phyloP scores from a whole-genome alignment of 805 yeast species.

The Sungouiozyma ichnusensis region DNA sequence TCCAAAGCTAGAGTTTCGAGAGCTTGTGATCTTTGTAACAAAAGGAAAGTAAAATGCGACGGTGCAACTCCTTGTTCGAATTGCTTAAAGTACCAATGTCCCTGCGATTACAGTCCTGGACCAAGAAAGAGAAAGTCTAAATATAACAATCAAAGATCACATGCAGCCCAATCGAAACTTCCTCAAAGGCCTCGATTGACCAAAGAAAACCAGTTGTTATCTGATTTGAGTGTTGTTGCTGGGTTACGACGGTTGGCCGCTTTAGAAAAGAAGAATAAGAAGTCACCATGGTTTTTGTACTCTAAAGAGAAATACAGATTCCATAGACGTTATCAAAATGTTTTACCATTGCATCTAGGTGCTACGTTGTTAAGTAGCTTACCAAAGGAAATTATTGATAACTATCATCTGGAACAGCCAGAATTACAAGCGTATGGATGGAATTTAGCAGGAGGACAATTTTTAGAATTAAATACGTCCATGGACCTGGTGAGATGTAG shows the following conservation, averaged over 20 bases:
- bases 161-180: neutral
- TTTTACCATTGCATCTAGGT: conserved; percentile 34
- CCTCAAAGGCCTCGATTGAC: neutral
- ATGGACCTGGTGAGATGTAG: neutral
- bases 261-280: neutral
- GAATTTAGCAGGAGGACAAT: conserved; percentile 53
- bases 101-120: conserved; percentile 6
- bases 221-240: neutral
- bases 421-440: conserved; percentile 54
- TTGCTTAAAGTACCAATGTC: conserved; percentile 9
- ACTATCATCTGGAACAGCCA: conserved; percentile 34
- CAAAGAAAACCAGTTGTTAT: neutral
- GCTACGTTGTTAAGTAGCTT: conserved; percentile 23
- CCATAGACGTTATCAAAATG: conserved; percentile 37
- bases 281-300: conserved; percentile 24
- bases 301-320: conserved; percentile 37
- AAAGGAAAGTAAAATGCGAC: conserved; percentile 20
- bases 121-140: neutral
- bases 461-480: conserved; percentile 27
- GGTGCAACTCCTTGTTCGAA: conserved; percentile 16
- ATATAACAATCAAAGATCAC: too few species aligned
- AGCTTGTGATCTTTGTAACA: conserved; percentile 18
- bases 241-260: neutral
- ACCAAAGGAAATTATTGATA: conserved; percentile 28
- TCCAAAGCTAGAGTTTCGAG: conserved; percentile 1